Evolutionary conservation across 2,329 filamentous ascomycete genomes (phyloP).

Genomic region (Nectriaceae sp.): DNA sequence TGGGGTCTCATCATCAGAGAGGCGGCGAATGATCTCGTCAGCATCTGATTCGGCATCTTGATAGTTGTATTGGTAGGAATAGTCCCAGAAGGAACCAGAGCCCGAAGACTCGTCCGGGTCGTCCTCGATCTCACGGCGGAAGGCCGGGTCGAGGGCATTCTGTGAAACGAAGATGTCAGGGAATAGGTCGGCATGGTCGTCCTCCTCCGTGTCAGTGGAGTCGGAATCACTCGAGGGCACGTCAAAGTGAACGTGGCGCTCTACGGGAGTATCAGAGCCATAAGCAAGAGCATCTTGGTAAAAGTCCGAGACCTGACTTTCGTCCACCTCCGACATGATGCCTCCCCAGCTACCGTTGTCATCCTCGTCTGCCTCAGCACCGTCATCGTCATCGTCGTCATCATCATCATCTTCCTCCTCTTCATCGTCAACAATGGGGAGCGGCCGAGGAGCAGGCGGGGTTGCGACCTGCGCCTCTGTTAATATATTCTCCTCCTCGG

Average conservation of each 20-base stretch:
- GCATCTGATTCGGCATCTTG: slow-evolving; percentile 48
- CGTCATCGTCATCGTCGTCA: slow-evolving; percentile 40
- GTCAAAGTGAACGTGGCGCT: slow-evolving; percentile 75
- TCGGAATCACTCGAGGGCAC: slow-evolving; percentile 68
- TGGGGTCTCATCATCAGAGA: slow-evolving; percentile 45
- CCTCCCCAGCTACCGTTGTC: slow-evolving; percentile 58
- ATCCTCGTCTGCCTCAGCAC: slow-evolving; percentile 43
- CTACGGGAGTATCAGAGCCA: slow-evolving; percentile 40
- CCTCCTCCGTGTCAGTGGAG: slow-evolving; percentile 63
- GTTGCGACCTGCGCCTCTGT: slow-evolving; percentile 42
- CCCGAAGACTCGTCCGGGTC: slow-evolving; percentile 62
- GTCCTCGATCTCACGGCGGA: slow-evolving; percentile 73
- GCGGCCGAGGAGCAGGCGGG: slow-evolving; percentile 54
- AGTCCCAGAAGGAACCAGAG: slow-evolving; percentile 66
- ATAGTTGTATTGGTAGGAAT: slow-evolving; percentile 52
- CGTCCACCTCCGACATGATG: slow-evolving; percentile 51
- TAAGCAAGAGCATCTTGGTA: slow-evolving; percentile 43
- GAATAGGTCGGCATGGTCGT: slow-evolving; percentile 66
- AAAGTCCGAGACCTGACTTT: slow-evolving; percentile 46
- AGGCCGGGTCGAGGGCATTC: slow-evolving; percentile 69
- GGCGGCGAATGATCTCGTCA: slow-evolving; percentile 39
- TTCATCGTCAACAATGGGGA: slow-evolving; percentile 33
- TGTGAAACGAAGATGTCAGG: slow-evolving; percentile 80
- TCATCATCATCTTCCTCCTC: slow-evolving; percentile 39
- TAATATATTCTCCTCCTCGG: slow-evolving; percentile 77